Base-by-base conservation (phyloP, 257 asterid genomes). In the Nicotiana knightiana region DNA sequence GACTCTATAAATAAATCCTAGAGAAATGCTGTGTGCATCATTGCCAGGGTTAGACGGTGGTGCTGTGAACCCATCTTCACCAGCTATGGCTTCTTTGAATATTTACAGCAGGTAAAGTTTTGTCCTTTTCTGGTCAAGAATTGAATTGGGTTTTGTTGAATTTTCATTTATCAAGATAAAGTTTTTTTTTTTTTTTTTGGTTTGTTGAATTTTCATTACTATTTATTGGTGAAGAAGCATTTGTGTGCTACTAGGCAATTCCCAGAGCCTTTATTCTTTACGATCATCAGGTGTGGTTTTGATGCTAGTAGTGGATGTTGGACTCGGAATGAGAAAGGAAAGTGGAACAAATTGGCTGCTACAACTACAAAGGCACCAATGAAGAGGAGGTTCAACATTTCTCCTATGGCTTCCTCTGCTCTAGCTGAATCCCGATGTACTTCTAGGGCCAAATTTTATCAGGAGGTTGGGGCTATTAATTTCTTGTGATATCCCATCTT, bases 271-370 rank as follows among this genome's bases (percentile, higher is more conserved):
- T 89, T 91, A 67, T 89, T 89, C 87, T 90, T 90, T 88, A 85
- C 85, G 91, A 90, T 95, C 92, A 88, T 85, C 91, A 92, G 98
- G 92, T 90, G 71, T 88, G 93, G 66, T 82, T 87, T 84, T 86
- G 90, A 91, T 88, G 91, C 90, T 85, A 85, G 63, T 86, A 86
- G 87, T 89, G 90, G 91, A 88, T 86, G 87, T 89, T 86, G 90
- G 93, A 88, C 86, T 89, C 92, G 85, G 84, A 86, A 39, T 87
- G 92, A 88, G 81, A 91, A 90, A 67, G 85, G 76, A 73, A 88
- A 84, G 88, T 86, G 82, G 88, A 84, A 73, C 77, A 84, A 76
- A 80, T 67, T 81, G 80, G 83, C 87, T 73, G 84, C 88, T 48
- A 37, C 86, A 54, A 86, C 81, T 85, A 82, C 85, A 82, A 89